Evolutionary conservation across 768 basidiomycete species (phyloP).

Genomic region (Nidularia sp.): DNA sequence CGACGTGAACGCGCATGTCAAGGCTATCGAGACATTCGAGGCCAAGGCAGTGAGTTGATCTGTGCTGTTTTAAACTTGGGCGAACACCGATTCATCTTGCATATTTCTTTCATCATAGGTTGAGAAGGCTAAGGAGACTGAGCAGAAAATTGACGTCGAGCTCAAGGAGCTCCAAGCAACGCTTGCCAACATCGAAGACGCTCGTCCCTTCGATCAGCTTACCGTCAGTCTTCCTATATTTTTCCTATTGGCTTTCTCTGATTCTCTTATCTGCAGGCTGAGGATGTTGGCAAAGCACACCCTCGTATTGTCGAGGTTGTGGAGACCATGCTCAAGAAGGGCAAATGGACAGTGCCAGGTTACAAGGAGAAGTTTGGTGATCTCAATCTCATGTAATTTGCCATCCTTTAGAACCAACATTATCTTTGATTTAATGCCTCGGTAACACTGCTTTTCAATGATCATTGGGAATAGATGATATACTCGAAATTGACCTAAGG

Average conservation of each 20-base stretch:
- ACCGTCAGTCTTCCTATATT: conserved; percentile 67
- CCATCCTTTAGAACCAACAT: not conserved
- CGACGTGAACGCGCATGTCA: conserved; percentile 84
- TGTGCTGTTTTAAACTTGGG: not conserved
- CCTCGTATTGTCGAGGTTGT: conserved; percentile 89
- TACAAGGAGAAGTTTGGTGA: conserved; percentile 98
- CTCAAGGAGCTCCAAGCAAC: conserved; percentile 89
- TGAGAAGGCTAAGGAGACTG: conserved; percentile 84
- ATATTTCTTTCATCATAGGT: conserved; percentile 44
- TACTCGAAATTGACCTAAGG: too few relatives aligned
- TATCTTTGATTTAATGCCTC: not conserved
- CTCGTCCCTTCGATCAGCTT: conserved; percentile 95
- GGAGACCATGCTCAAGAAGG: conserved; percentile 94
- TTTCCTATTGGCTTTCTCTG: not conserved
- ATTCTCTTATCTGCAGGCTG: conserved; percentile 43
- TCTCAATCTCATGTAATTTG: conserved; percentile 78
- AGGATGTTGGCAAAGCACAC: conserved; percentile 89
- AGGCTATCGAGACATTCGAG: conserved; percentile 96
- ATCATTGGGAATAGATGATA: too few relatives aligned
- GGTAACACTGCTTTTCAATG: not conserved
- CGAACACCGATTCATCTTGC: conserved; percentile 1
- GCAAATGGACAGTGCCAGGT: conserved; percentile 97
- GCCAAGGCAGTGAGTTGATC: conserved; percentile 85
- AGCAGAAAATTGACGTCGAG: conserved; percentile 86
- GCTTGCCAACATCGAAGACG: conserved; percentile 94